Conservation (phyloP, 2,329 filamentous ascomycete genomes). For the Didymellaceae sp. region DNA sequence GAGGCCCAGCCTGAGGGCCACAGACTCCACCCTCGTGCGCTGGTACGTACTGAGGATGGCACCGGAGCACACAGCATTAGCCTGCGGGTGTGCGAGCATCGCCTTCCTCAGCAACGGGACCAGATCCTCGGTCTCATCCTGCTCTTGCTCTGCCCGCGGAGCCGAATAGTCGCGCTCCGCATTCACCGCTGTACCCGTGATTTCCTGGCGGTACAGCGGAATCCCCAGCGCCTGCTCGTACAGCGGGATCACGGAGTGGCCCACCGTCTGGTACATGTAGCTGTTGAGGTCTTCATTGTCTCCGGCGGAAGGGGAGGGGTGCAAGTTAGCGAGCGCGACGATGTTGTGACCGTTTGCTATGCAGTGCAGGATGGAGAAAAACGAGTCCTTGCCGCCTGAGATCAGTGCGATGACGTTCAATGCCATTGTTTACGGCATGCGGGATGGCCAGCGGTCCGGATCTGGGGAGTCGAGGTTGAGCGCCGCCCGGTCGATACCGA, state of each 20-base stretch:
- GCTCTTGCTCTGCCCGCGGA: slow-evolving; percentile 22
- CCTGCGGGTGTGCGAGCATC: slow-evolving; percentile 72
- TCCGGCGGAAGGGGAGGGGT: slow-evolving; percentile 59
- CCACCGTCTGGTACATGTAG: slow-evolving; percentile 99
- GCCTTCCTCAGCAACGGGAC: slow-evolving; percentile 74
- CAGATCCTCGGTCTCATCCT: slow-evolving; percentile 89
- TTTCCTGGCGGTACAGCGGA: slow-evolving; percentile 82
- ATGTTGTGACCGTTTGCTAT: slow-evolving; percentile 82
- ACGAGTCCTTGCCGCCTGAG: slow-evolving; percentile 96
- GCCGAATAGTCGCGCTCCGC: slow-evolving; percentile 72
- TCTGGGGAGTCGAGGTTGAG: no score
- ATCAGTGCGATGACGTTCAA: slow-evolving; percentile 81
- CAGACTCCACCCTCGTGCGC: slow-evolving; percentile 90
- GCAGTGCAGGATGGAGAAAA: slow-evolving; percentile 92
- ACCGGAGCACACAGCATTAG: slow-evolving; percentile 86
- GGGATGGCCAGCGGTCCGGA: no score
- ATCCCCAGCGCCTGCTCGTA: slow-evolving; percentile 80
- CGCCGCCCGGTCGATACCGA: background rate
- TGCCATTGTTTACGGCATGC: slow-evolving; percentile 3
- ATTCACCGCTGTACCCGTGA: slow-evolving; percentile 73
- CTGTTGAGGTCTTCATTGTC: slow-evolving; percentile 78
- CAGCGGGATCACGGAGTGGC: slow-evolving; percentile 83
- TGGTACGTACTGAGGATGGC: slow-evolving; percentile 96
- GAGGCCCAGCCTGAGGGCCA: slow-evolving; percentile 83
- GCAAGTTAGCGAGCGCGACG: slow-evolving; percentile 87